Evolutionary conservation across 768 basidiomycete species (phyloP), one percentile per base, ranked within the genome.

Genomic region (Trametes punicea): DNA sequence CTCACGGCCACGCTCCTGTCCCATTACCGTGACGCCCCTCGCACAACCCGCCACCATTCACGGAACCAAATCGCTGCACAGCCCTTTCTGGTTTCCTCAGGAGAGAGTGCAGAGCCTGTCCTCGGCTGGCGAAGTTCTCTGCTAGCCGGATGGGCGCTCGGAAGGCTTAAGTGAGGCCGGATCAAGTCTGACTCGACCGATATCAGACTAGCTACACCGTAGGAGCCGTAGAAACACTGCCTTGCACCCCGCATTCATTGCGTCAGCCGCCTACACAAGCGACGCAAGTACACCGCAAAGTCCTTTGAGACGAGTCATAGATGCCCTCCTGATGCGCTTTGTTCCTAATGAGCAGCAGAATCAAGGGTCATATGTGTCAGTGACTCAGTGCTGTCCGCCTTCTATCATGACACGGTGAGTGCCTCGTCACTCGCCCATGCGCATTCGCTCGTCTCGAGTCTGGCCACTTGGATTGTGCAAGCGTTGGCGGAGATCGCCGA

Each of bases 251-350:
- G 30, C 21, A 33, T 20, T 42, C 56, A 46, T 36, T 45, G 45
- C 44, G 21, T 33, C 29, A 20, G 50, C 50, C 56, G 46, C 45
- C 7, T 40, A 20, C 7, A 33, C 21, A 20, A 33, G 45, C 36
- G 11, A 23, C 25, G 23, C 39, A n/a, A 40, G 44, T 11, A 46
- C 38, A 46, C 50, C 29, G 41, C 30, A 30, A 30, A 38, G 3
- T 8, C 29, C 16, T 29, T 25, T 20, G 41, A 39, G 50, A 40
- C 50, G 44, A 57, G 56, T 57, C 56, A 57, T 30, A 29, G 25
- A 7, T 10, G 9, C 26, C 27, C 21, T 51, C 48, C 26, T 46
- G 29, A 50, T 46, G 52, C 42, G 52, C 42, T 33, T 10, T 36
- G 34, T 13, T 36, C 34, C 34, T 15, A 16, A 36, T n/a, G n/a